These are phyloP conservation scores for Jimgerdemannia lactiflua DNA, from an alignment of 192 early-diverging fungal genomes.

Conservation along the genomic window DNA sequence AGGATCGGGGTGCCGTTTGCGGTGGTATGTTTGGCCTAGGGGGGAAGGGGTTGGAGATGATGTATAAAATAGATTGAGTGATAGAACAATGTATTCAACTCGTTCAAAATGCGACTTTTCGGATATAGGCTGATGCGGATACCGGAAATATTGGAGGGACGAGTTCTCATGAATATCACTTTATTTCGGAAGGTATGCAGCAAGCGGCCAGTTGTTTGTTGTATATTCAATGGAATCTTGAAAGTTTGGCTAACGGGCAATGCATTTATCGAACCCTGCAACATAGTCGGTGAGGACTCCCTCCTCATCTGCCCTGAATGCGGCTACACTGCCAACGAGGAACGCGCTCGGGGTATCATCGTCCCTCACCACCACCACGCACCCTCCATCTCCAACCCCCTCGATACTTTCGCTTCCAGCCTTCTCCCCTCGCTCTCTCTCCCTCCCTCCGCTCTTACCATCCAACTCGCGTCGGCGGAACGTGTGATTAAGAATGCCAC, in stretches of 20 bases:
- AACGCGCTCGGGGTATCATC: slow-evolving; percentile 55
- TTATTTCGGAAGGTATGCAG: slow-evolving; percentile 57
- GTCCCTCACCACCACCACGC: slow-evolving; percentile 20
- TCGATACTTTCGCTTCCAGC: slow-evolving; percentile 18
- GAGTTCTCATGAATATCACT: slow-evolving; percentile 89
- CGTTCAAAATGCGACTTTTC: not conserved
- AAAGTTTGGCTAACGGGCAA: too few relatives aligned
- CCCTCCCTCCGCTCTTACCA: not conserved
- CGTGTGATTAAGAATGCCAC: slow-evolving; percentile 1
- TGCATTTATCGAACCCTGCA: not conserved
- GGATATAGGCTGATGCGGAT: slow-evolving; percentile 75
- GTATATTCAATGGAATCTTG: not conserved
- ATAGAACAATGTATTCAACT: not conserved
- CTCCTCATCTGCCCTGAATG: slow-evolving; percentile 71
- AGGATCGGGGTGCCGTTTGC: slow-evolving; percentile 77
- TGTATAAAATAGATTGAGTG: not conserved
- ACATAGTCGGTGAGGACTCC: slow-evolving; percentile 77
- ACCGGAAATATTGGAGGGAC: slow-evolving; percentile 90
- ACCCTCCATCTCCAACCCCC: slow-evolving; percentile 23
- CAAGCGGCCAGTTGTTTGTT: too few relatives aligned
- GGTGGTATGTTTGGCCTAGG: slow-evolving; percentile 43
- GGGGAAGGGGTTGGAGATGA: not conserved
- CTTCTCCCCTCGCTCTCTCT: not conserved
- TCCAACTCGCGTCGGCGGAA: slow-evolving; percentile 2
- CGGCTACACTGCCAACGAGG: slow-evolving; percentile 84